Conservation (phyloP, 352 stramenopile species). For the Phytophthora pseudosyringae region DNA sequence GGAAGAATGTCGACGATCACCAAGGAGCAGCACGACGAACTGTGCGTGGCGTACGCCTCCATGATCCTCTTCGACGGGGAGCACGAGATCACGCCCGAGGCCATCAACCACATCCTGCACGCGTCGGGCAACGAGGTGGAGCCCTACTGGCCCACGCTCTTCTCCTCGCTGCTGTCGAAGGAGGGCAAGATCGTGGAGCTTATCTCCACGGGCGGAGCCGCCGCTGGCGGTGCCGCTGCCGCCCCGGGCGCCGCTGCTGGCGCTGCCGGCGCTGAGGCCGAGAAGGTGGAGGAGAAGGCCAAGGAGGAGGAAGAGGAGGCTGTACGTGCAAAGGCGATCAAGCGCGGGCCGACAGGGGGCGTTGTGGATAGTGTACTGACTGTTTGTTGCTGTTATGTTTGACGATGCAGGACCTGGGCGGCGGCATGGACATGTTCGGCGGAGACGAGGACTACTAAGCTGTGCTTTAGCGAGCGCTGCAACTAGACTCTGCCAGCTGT, state of each 20-base stretch:
- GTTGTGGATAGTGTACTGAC: conserved; percentile 11
- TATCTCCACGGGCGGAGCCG: conserved; percentile 74
- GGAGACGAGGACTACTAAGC: conserved; percentile 68
- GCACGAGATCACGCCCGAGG: conserved; percentile 82
- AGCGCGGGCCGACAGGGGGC: not conserved
- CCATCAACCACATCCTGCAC: conserved; percentile 65
- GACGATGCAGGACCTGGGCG: conserved; percentile 55
- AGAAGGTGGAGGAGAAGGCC: conserved; percentile 61
- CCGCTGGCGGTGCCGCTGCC: conserved; percentile 44
- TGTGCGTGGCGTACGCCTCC: conserved; percentile 84
- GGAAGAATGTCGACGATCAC: conserved; percentile 76
- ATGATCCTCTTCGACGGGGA: conserved; percentile 88
- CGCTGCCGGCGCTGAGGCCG: conserved; percentile 44
- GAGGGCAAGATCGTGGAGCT: conserved; percentile 81
- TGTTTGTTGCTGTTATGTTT: not conserved
- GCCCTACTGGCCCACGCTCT: conserved; percentile 85
- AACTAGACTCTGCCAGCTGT: conserved; percentile 37
- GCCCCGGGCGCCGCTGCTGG: conserved; percentile 48
- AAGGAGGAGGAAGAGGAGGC: conserved; percentile 73
- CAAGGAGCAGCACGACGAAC: conserved; percentile 90
- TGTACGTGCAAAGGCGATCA: conserved; percentile 37
- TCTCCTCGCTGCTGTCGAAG: conserved; percentile 75
- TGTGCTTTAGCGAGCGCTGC: conserved; percentile 30
- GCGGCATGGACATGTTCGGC: conserved; percentile 79
- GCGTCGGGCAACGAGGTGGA: conserved; percentile 88